These are phyloP conservation scores for Gomphus sp. DNA, from an alignment of 1,284 basidiomycete genomes.

Conservation along the genomic window DNA sequence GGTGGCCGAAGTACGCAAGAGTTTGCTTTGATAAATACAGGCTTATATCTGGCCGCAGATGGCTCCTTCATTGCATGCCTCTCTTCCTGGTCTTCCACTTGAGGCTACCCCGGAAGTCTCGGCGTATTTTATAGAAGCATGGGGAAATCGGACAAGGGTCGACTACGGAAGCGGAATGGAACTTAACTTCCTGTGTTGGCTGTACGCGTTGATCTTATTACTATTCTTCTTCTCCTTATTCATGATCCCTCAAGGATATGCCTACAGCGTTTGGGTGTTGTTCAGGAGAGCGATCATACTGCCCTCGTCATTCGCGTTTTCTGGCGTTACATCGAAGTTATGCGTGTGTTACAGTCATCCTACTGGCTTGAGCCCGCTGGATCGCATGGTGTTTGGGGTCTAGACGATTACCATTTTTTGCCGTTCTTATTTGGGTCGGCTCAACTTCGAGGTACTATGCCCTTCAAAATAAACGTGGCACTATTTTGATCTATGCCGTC, in stretches of 20 bases:
- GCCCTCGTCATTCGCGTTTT: conserved; percentile 83
- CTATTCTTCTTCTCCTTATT: not conserved
- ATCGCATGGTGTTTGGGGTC: conserved; percentile 96
- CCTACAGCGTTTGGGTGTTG: conserved; percentile 64
- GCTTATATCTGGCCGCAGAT: conserved; percentile 21
- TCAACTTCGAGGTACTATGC: conserved; percentile 57
- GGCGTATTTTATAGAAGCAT: conserved; percentile 78
- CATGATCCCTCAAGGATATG: conserved; percentile 53
- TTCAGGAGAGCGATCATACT: conserved; percentile 60
- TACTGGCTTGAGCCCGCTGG: conserved; percentile 99
- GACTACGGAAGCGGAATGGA: conserved; percentile 99
- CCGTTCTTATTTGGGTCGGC: conserved; percentile 90
- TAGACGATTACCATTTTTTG: conserved; percentile 97
- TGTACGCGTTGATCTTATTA: conserved; percentile 46
- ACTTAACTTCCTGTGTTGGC: conserved; percentile 94
- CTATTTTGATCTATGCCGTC: not conserved
- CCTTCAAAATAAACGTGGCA: conserved; percentile 1
- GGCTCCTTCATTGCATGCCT: conserved; percentile 44
- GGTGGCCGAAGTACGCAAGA: conserved; percentile 49
- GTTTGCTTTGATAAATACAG: not conserved
- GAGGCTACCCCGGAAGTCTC: conserved; percentile 61
- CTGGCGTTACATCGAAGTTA: conserved; percentile 90
- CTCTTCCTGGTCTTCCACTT: conserved; percentile 46
- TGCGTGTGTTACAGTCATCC: conserved; percentile 85
- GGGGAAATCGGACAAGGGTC: conserved; percentile 89